Base-by-base conservation (phyloP, 306 rosid genomes). In the Cicer bijugum region DNA sequence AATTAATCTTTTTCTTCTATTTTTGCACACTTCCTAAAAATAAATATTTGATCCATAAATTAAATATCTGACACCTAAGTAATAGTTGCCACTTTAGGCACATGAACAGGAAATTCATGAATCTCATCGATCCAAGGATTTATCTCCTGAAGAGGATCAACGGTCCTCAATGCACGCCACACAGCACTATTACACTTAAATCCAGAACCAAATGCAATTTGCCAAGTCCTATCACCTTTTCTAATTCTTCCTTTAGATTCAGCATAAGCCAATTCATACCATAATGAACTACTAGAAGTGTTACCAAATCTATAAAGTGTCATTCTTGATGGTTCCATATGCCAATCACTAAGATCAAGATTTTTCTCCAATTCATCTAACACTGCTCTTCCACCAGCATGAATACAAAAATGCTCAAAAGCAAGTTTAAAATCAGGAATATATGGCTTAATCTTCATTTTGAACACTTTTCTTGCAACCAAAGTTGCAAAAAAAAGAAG, bases 241-340 rank as follows among this genome's bases (percentile, higher is more conserved):
- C 78, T 75, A 28, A 92, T 88, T 70, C 98, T 80, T 53, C 98
- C 94, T 59, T 92, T 92, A 2, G 96, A 85, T 56, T 92, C 98
- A 1, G 86, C 35, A 59, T 92, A 92, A 4, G 98, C 96, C 77
- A 92, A 67, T 42, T 92, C 98, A 40, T 90, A 92, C 98, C 96
- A 92, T 82, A 92, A 50, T 0, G 98, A 92, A 8, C 98, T 92
- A 16, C 98, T 90, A 0, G 98, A 90, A 28, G 98, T 92, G 80
- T 92, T 92, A 1, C 97, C 97, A 17, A 90, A 89, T 23, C 94
- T 80, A 10, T 87, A 28, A 0, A 92, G 85, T 0, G 96, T 92
- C 97, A 92, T 92, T 66, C 97, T 86, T 1, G 97, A 92, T 0
- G 98, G 96, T 61, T 90, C 96, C 98, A 92, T 88, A 14, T 92